Base-by-base conservation (phyloP, 306 rosid species). In the Cyamopsis tetragonoloba region DNA sequence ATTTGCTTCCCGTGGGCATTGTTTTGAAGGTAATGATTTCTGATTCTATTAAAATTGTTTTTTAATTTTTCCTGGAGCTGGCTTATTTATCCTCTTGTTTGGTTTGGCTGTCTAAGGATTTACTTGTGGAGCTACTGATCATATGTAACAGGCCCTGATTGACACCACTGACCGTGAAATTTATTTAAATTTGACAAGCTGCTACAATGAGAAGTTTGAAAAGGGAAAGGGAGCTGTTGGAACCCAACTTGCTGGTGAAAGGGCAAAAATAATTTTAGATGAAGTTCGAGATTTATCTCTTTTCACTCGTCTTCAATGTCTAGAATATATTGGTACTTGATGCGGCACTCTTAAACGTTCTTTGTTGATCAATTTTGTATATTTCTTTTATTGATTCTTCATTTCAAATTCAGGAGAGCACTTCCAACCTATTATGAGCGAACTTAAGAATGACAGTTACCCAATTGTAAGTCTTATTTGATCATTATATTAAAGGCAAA, bases 1-100 rank as follows among this genome's bases (percentile, higher is more conserved):
- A 76, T 82, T 74, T 93, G 81, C 96, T 93, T 76, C 98, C 98
- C 27, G 91, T 89, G 31, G 97, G 97, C 20, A 69, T 93, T 68
- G 82, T 93, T 63, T 81, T 93, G 46, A 93, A 87, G 97, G 98
- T 93, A 51, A 46, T 60, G 37, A 38, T 44, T 55, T 23, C 38
- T 53, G 53, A 48, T 20, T 69, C 74, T 69, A 20, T 35, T 67
- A 34, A 51, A 37, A 4, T 57, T 47, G 9, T 24, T 5, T 15
- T 34, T 24, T 5, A 23, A 0, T 26, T 12, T 30, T 12, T 48
- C 11, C 1, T 26, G 20, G 62, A 12, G 13, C 15, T 69, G 48
- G 20, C 58, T 30, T 50, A 13, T 12, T 32, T 41, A 41, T 22
- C 8, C 38, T 26, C 55, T 10, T 22, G 4, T 63, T 46, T 71